These are phyloP conservation scores for Schoenoplectus tabernaemontani DNA, from an alignment of 202 grass and related monocot species.

Conservation along the genomic window DNA sequence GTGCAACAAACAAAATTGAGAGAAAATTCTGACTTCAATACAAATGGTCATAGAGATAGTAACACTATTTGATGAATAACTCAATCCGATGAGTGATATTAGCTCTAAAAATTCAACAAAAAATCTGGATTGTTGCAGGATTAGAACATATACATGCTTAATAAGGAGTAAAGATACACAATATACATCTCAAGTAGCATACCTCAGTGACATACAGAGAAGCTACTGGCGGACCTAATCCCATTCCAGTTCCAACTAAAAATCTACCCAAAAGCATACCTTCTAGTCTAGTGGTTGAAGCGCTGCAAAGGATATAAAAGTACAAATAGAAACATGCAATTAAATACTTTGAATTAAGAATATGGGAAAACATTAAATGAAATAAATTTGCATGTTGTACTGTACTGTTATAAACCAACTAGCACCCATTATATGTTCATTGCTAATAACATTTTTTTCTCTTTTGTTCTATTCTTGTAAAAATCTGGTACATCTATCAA, in stretches of 20 bases:
- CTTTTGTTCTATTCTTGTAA: background rate
- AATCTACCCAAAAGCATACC: constrained; percentile 98
- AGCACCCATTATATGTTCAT: background rate
- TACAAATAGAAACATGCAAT: background rate
- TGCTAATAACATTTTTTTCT: background rate
- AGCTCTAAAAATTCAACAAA: too few relatives aligned
- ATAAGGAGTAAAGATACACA: too few relatives aligned
- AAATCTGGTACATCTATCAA: background rate
- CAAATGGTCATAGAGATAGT: too few relatives aligned
- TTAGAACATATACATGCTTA: too few relatives aligned
- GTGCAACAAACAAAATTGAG: too few relatives aligned
- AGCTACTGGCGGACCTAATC: constrained; percentile 84
- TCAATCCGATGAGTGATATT: too few relatives aligned
- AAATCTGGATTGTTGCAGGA: too few relatives aligned
- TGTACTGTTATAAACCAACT: background rate
- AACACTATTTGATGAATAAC: too few relatives aligned
- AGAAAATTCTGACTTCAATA: too few relatives aligned
- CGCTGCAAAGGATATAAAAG: constrained; percentile 45
- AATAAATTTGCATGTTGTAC: background rate
- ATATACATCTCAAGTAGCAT: background rate
- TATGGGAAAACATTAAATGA: background rate
- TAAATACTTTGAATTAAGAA: background rate
- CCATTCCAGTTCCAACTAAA: constrained; percentile 96
- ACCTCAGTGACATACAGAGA: constrained; percentile 95
- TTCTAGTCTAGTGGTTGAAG: constrained; percentile 65